These are phyloP conservation scores for Euphorbia pulcherrima DNA, from an alignment of 345 rosid species.

Conservation along the genomic window DNA sequence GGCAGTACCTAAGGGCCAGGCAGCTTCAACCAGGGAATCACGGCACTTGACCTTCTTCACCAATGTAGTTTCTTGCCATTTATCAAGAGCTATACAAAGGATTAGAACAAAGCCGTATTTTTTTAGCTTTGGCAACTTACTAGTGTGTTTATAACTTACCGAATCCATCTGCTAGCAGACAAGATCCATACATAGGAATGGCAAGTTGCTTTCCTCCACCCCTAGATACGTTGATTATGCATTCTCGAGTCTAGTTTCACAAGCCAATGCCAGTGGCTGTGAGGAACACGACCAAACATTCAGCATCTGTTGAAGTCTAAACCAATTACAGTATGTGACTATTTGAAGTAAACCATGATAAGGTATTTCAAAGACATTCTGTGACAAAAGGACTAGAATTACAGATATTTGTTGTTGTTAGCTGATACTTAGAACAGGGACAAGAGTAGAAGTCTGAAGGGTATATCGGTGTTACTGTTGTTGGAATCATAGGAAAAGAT, in stretches of 20 bases:
- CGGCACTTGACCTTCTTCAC: conserved; percentile 76
- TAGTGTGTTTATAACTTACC: conserved; percentile 40
- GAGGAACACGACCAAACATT: too few species aligned
- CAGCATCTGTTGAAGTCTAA: too few species aligned
- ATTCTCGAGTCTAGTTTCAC: conserved; percentile 62
- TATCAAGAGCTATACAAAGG: conserved; percentile 58
- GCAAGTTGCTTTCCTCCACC: conserved; percentile 52
- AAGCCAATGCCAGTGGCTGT: too few species aligned
- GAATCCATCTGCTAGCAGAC: conserved; percentile 81
- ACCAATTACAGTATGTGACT: too few species aligned
- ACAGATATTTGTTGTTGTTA: too few species aligned
- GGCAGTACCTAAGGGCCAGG: conserved; percentile 98
- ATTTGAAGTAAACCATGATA: too few species aligned
- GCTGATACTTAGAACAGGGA: too few species aligned
- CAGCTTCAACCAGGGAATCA: conserved; percentile 70
- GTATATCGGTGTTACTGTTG: too few species aligned
- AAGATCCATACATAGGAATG: conserved; percentile 93
- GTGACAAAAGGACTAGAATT: too few species aligned
- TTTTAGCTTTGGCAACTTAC: conserved; percentile 1
- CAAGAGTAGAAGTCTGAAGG: too few species aligned
- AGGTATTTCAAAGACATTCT: too few species aligned
- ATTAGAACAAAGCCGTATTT: conserved; percentile 17
- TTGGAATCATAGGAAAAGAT: too few species aligned
- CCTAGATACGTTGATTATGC: conserved; percentile 46
- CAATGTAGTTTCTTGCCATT: conserved; percentile 71